Evolutionary conservation across 2,329 filamentous ascomycete species (phyloP), one percentile per base, ranked within the genome.

Genomic region (Nemania diffusa): DNA sequence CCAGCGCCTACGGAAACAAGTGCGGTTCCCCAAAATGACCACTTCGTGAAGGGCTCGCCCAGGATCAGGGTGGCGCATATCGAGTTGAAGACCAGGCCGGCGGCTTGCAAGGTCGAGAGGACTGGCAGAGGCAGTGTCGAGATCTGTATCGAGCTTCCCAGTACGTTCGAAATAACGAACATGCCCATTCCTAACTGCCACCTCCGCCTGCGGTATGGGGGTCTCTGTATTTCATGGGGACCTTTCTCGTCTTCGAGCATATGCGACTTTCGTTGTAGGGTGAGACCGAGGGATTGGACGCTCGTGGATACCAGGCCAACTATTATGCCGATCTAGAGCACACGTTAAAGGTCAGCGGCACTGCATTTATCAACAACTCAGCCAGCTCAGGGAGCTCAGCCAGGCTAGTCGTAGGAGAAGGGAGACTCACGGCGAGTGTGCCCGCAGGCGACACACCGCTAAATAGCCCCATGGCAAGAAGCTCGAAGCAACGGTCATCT

Each of bases 171-270:
- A 72, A 97, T 85, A 72, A 99, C 90, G 81, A 99, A 99, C 90
- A 99, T 96, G 77, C 90, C 89, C 94, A 99, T 98, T 65, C 96
- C 96, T 69, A 97, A 84, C 87, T 97, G 96, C 96, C 96, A 99
- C 86, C 94, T 88, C 75, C 94, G 88, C 76, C 96, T 88, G 77
- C 91, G 91, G 81, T 97, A 97, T 4, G 96, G 93, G 51, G 96
- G 95, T 69, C 95, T 87, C 73, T 92, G 90, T 67, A 90, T 84
- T 81, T 96, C 89, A 78, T 93, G 91, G 7, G 86, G 86, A 58
- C 89, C 88, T 80, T 97, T 97, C 83, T 97, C 93, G 82, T 99
- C 96, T 84, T 99, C 96, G 77, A 98, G 90, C 73, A 99, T 91
- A 82, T 99, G 96, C 71, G 96, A 98, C 82, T 99, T 98, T 79